Evolutionary conservation across 148 eudicot species (phyloP).

Genomic region (Heliamphora exappendiculata): DNA sequence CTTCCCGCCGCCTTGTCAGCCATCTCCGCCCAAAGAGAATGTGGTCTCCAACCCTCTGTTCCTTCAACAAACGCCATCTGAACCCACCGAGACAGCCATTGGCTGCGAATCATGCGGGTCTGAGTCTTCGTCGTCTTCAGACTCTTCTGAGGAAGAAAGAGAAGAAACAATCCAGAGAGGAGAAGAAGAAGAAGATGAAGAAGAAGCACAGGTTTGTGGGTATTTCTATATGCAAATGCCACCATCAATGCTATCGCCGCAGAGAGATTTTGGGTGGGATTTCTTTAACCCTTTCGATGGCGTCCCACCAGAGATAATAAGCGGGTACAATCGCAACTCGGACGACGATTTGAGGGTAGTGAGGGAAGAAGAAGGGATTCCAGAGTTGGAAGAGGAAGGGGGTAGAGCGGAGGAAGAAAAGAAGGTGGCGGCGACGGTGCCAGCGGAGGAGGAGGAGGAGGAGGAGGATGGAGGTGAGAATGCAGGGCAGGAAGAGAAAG

Average conservation of each 20-base stretch:
- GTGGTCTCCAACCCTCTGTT: conserved; percentile 74
- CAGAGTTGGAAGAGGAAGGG: conserved; percentile 67
- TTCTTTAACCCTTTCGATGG: conserved; percentile 78
- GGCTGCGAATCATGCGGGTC: conserved; percentile 28
- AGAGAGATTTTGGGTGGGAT: conserved; percentile 91
- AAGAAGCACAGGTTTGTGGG: conserved; percentile 31
- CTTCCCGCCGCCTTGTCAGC: conserved; percentile 49
- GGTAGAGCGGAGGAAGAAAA: conserved; percentile 21
- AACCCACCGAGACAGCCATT: conserved; percentile 38
- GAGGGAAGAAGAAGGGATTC: conserved; percentile 79
- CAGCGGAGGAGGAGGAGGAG: conserved; percentile 19
- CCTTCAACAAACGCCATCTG: conserved; percentile 53
- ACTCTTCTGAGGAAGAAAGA: conserved; percentile 30
- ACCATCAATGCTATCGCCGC: conserved; percentile 61
- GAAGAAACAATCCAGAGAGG: conserved; percentile 17
- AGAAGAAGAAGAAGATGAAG: conserved; percentile 21
- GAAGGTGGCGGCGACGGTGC: conserved; percentile 22
- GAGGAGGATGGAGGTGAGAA: conserved; percentile 17
- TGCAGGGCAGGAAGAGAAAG: conserved; percentile 17
- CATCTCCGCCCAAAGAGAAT: conserved; percentile 36
- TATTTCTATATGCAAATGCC: conserved; percentile 64
- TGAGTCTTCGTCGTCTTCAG: conserved; percentile 26
- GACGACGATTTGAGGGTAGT: conserved; percentile 69
- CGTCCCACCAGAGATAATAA: conserved; percentile 41
- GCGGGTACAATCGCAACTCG: conserved; percentile 35